Evolutionary conservation across 106 monocot genomes (phyloP).

Genomic region (Acanthochlamys bracteata): DNA sequence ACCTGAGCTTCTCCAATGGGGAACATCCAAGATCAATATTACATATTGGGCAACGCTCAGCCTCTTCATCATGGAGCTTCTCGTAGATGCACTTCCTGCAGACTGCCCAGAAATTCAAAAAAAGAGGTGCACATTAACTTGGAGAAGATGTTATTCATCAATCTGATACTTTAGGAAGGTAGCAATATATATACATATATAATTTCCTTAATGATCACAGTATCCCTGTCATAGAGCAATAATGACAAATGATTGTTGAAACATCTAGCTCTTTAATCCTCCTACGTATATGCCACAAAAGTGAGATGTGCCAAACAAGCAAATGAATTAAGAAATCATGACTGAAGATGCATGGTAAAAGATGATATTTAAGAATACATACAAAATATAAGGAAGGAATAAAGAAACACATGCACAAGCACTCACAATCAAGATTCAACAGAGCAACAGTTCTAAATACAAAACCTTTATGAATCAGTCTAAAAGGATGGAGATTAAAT

Average conservation of each 20-base stretch:
- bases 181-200: neutral
- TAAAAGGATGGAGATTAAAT: neutral
- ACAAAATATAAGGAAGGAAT: too few species aligned
- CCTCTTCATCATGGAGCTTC: slow-evolving; percentile 31
- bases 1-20: slow-evolving; percentile 43
- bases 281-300: too few species aligned
- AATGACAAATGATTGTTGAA: too few species aligned
- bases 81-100: slow-evolving; percentile 48
- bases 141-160: neutral
- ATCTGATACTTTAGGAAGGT: neutral
- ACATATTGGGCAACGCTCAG: slow-evolving; percentile 35
- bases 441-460: too few species aligned
- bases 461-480: neutral
- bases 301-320: too few species aligned
- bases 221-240: neutral
- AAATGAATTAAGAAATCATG: too few species aligned
- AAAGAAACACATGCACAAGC: too few species aligned
- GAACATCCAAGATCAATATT: slow-evolving; percentile 31
- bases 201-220: neutral
- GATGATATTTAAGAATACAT: too few species aligned
- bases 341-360: too few species aligned
- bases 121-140: neutral
- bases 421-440: too few species aligned
- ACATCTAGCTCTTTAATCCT: too few species aligned
- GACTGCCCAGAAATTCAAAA: slow-evolving; percentile 19